Percentiles rank a stretch among this genome's conserved stretches.
Evolutionary conservation across 2,329 filamentous ascomycete species (phyloP).

Genomic region (Eutypella sp.): DNA sequence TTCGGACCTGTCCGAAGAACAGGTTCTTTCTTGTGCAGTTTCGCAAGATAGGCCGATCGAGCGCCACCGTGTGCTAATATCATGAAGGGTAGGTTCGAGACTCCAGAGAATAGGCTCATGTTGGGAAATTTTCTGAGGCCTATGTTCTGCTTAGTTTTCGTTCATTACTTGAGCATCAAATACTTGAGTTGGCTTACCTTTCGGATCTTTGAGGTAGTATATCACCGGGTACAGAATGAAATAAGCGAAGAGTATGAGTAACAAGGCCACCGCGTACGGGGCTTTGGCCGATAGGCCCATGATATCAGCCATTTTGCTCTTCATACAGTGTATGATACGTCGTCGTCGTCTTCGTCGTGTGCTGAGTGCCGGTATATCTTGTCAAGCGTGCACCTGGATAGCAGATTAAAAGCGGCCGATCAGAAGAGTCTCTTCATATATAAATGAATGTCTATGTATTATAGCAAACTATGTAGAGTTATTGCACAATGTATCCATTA

Average conservation of each 20-base stretch:
- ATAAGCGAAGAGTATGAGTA: conserved; percentile 21
- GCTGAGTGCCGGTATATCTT: neutral
- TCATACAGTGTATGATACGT: too few relatives aligned
- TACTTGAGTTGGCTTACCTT: conserved; percentile 22
- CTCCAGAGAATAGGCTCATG: conserved; percentile 36
- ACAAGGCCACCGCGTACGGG: conserved; percentile 7
- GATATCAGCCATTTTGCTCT: neutral
- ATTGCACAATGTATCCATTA: neutral
- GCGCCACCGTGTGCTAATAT: conserved; percentile 36
- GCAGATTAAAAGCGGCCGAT: neutral
- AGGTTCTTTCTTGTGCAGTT: conserved; percentile 40
- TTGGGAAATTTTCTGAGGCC: conserved; percentile 42
- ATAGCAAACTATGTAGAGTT: too few relatives aligned
- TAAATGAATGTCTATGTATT: neutral
- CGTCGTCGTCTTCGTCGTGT: neutral
- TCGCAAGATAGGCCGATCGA: conserved; percentile 35
- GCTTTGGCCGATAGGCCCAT: neutral
- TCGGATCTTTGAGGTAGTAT: conserved; percentile 39
- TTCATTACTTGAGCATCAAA: neutral
- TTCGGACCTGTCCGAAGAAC: conserved; percentile 43
- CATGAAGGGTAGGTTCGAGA: conserved; percentile 43
- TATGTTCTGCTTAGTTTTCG: conserved; percentile 1
- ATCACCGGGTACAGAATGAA: conserved; percentile 35
- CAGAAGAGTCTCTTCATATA: neutral
- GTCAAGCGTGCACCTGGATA: neutral